Conservation (phyloP, 495 filamentous ascomycete species). For the Annulohypoxylon bovei region DNA sequence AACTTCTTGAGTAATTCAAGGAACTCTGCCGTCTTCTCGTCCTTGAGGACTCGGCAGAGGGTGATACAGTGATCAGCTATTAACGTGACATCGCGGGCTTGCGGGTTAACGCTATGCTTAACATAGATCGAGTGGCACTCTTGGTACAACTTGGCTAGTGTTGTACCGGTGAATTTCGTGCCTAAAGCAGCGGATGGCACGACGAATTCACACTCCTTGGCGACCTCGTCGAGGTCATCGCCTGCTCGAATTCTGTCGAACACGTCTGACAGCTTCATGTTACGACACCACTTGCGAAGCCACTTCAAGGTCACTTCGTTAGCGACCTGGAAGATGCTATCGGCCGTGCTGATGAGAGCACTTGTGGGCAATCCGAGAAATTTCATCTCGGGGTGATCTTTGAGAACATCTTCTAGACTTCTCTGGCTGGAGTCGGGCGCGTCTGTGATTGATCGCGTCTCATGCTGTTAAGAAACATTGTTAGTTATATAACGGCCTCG, state of each 20-base stretch:
- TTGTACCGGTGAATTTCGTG: background rate
- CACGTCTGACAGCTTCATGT: background rate
- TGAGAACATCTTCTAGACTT: constrained; percentile 23
- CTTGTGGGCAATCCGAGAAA: constrained; percentile 11
- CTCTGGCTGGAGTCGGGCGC: background rate
- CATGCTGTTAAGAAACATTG: background rate
- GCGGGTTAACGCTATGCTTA: background rate
- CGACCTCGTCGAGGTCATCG: background rate
- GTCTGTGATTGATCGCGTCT: background rate
- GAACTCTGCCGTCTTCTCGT: background rate
- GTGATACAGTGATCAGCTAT: constrained; percentile 21
- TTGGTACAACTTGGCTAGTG: constrained; percentile 18
- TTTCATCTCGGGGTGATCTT: constrained; percentile 18
- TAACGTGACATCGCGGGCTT: background rate
- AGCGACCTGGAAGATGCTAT: constrained; percentile 8
- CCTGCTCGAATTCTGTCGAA: background rate
- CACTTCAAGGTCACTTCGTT: constrained; percentile 27
- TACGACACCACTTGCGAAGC: constrained; percentile 32
- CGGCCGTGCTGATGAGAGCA: constrained; percentile 1
- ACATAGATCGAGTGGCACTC: background rate
- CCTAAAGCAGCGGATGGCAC: constrained; percentile 34
- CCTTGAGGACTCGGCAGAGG: constrained; percentile 31
- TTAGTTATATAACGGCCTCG: background rate
- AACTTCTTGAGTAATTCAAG: constrained; percentile 1
- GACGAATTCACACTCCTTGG: background rate